phyloP scores from a whole-genome alignment of 192 early-diverging fungal genomes.

The Backusella liffmaniae region DNA sequence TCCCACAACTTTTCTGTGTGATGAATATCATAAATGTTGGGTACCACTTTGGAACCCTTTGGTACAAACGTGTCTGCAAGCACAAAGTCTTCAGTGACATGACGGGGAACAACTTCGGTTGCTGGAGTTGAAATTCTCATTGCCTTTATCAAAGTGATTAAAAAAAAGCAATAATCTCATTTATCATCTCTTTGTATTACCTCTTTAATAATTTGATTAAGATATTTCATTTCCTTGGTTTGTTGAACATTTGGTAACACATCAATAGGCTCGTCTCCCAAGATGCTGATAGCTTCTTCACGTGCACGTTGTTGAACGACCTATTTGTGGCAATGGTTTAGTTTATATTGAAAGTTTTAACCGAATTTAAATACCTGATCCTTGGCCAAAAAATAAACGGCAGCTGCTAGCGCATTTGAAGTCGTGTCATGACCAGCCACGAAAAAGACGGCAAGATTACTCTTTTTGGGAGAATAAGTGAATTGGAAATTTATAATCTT shows the following conservation, averaged over 20 bases:
- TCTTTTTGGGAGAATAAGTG: background rate
- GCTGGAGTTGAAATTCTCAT: conserved; percentile 14
- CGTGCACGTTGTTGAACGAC: conserved; percentile 55
- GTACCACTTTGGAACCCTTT: conserved; percentile 12
- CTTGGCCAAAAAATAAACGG: conserved; percentile 49
- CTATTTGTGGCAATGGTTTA: background rate
- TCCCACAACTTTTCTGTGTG: conserved; percentile 33
- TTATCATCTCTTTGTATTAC: background rate
- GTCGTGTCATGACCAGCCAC: conserved; percentile 61
- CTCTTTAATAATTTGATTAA: conserved; percentile 53
- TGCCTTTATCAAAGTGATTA: background rate
- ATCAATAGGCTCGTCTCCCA: conserved; percentile 53
- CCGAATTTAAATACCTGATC: conserved; percentile 4
- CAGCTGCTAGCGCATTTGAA: conserved; percentile 48
- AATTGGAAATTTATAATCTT: background rate
- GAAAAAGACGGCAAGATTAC: conserved; percentile 46
- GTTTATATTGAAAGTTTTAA: background rate
- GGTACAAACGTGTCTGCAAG: conserved; percentile 17
- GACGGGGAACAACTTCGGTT: background rate
- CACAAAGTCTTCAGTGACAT: conserved; percentile 25
- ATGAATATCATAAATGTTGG: conserved; percentile 15
- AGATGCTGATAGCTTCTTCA: conserved; percentile 45
- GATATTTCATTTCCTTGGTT: conserved; percentile 49
- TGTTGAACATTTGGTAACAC: conserved; percentile 49
- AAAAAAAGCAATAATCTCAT: background rate